A percentile compares a stretch with the other conserved stretches of the same genome.
Evolutionary conservation across 225 moss, liverwort and hornwort genomes (phyloP).

Genomic region (Antitrichia curtipendula): DNA sequence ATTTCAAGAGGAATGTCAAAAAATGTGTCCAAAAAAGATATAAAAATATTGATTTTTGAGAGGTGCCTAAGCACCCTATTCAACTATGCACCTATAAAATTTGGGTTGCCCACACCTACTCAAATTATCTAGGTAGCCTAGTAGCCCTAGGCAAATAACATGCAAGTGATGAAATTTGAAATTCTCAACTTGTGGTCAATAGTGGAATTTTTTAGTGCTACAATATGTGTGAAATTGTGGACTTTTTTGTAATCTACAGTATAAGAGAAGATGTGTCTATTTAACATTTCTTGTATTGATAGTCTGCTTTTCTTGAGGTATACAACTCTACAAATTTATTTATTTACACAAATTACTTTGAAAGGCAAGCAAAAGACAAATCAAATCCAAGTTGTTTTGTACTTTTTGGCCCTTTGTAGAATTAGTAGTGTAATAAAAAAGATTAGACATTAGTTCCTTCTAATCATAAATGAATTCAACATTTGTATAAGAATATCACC

Average conservation of each 20-base stretch:
- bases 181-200: neutral
- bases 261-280: no score
- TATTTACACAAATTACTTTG: neutral
- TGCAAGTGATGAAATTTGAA: neutral
- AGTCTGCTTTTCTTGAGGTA: accelerated
- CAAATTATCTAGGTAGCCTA: accelerated
- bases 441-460: no score
- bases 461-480: no score
- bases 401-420: neutral
- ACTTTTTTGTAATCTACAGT: neutral
- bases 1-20: no score
- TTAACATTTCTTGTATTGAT: accelerated
- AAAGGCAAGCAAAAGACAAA: neutral
- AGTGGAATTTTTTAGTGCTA: neutral
- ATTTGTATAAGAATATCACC: no score
- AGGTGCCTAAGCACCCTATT: no score
- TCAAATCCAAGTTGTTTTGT: neutral
- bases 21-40: no score
- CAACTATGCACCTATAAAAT: no score
- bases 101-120: no score
- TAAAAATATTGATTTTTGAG: no score
- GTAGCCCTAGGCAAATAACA: accelerated
- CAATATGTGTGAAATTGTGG: neutral
- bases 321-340: neutral
- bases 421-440: no score